Conservation (phyloP, 352 stramenopile genomes). For the Pythium phragmiticola region DNA sequence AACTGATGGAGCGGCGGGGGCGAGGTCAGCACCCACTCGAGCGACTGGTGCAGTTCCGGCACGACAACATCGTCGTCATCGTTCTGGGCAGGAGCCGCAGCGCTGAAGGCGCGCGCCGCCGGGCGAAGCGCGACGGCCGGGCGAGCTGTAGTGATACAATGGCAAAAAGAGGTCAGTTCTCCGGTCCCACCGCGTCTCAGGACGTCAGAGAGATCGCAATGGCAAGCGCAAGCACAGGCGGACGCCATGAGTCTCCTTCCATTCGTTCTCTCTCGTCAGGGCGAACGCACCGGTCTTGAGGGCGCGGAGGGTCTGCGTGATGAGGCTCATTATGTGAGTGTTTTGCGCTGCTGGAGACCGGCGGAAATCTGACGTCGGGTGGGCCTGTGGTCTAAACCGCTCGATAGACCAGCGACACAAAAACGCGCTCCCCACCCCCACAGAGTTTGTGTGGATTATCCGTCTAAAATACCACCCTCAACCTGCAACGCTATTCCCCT, state of each 20-base stretch:
- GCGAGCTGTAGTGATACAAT: slow-evolving; percentile 38
- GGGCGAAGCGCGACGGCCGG: slow-evolving; percentile 48
- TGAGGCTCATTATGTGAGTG: slow-evolving; percentile 65
- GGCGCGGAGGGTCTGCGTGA: slow-evolving; percentile 75
- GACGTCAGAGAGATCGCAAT: neutral
- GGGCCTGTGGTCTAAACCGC: slow-evolving; percentile 16
- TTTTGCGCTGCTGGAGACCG: slow-evolving; percentile 29
- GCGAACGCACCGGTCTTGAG: slow-evolving; percentile 70
- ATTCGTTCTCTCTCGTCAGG: neutral
- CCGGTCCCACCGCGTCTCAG: neutral
- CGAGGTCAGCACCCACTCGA: slow-evolving; percentile 85
- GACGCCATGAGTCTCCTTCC: neutral
- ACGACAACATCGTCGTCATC: slow-evolving; percentile 81
- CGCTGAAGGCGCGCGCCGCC: slow-evolving; percentile 54
- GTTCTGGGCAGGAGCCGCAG: slow-evolving; percentile 43
- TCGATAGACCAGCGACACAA: slow-evolving; percentile 30
- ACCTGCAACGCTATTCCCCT: neutral
- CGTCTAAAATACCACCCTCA: neutral
- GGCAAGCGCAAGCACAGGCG: neutral
- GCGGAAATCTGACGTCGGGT: slow-evolving; percentile 38
- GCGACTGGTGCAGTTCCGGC: slow-evolving; percentile 74
- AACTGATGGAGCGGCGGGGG: slow-evolving; percentile 89
- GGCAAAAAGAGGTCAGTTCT: slow-evolving; percentile 19
- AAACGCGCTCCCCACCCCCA: slow-evolving; percentile 18
- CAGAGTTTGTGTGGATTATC: neutral